Base-by-base conservation (phyloP, 192 early-diverging fungal species). In the Backusella sp. region DNA sequence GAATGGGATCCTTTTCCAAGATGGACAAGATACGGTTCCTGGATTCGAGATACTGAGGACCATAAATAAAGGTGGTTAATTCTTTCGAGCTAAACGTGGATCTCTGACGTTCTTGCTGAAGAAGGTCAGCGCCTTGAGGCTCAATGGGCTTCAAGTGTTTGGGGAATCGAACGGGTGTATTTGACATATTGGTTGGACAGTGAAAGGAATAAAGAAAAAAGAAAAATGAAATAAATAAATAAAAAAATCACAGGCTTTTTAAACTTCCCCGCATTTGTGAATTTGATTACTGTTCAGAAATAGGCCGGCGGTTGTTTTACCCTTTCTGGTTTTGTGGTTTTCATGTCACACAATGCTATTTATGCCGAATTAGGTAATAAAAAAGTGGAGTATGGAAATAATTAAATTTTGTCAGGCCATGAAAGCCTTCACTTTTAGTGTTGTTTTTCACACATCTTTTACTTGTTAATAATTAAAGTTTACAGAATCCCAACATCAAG, bases 31-130 rank as follows among this genome's bases (percentile, higher is more conserved):
- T 80, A 70, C 87, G 88, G 66, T 86, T 73, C 62, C 83, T 70
- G 44, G 79, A 79, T 11, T 80, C 78, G 11, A 93, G 87, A 76
- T 88, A 84, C 6, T 92, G 84, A 2, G 82, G 66, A 46, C 90
- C 91, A 65, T 91, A 84, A 56, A 94, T 85, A 44, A 88, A 89
- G 46, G 76, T 71, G 46, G 91, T 86, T 80, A 96, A 84, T 26
- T 88, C 87, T 28, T 86, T 73, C n/a, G 87, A 78, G 41, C 84
- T 82, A 76, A 96, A 96, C 17, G 86, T 83, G 12, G 92, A 87
- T 74, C 75, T 84, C 23, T 79, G 34, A 72, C 94, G 92, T 82
- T 96, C 94, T 42, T 81, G 73, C n/a, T 83, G 78, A n/a, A 94
- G 85, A 44, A 86, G 59, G n/a, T 81, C 77, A 21, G 46, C 21